Base-by-base conservation (phyloP, 169 alveolate species). In the Eimeria brunetti region DNA sequence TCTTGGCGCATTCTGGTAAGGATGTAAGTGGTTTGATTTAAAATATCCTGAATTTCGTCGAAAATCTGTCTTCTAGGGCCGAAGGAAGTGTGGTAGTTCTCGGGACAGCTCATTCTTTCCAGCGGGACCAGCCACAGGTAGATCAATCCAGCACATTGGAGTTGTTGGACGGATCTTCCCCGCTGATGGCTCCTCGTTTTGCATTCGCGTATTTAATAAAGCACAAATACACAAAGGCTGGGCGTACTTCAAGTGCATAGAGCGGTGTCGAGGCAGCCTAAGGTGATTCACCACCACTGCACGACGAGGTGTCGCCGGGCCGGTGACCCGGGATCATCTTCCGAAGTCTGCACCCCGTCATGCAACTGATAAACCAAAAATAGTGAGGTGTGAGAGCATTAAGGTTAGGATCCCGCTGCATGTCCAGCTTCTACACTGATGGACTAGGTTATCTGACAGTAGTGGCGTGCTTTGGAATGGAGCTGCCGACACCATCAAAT, bases 101-200 rank as follows among this genome's bases (percentile, higher is more conserved):
- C 83, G 41, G 83, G 83, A 73, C 83, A 73, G 83, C 83, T 56
- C 53, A 30, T 73, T 16, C 56, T 6, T 1, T 5, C 33, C 12
- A 8, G 36, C 53, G 53, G 83, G 83, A 73, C 38, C 83, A 73
- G 83, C 51, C 51, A 38, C 83, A 38, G 83, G 18, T 56, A 38
- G 83, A 36, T 73, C 53, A 73, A 36, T 38, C 83, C 53, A 38
- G 83, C 83, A 73, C 83, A 73, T n/a, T 69, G 80, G 80, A 5
- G 7, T n/a, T n/a, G 53, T 38, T 20, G 33, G 53, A 5, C 9
- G 53, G 22, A 1, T 33, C 44, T 73, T 38, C 41, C 53, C 83
- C 38, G 18, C 53, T 38, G 18, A 5, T 73, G 53, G 20, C 36
- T 20, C 0, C 51, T 73, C 33, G 33, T 38, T 18, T 20, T 38